A percentile compares a stretch with the other conserved stretches of the same genome.
phyloP scores from a whole-genome alignment of 805 yeast genomes.

The Sporopachydermia lactativora region DNA sequence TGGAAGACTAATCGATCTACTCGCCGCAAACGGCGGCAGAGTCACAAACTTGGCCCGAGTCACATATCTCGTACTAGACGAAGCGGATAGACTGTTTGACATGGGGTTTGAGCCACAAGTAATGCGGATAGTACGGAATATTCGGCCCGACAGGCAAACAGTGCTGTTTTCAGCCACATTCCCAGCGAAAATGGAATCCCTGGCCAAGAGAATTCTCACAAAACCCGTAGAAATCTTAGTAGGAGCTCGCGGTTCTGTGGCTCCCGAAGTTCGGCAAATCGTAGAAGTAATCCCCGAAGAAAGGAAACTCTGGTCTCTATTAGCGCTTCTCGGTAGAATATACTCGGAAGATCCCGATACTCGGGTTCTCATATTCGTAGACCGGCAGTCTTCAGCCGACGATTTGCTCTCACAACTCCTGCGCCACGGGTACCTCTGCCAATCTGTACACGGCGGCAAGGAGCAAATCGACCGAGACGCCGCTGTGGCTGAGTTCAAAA shows the following conservation, averaged over 20 bases:
- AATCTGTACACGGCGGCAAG: constrained; percentile 84
- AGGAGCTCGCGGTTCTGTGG: constrained; percentile 71
- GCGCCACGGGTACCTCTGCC: constrained; percentile 39
- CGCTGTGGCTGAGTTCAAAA: constrained; percentile 57
- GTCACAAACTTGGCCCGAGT: constrained; percentile 53
- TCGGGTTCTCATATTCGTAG: constrained; percentile 64
- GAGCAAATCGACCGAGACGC: constrained; percentile 71
- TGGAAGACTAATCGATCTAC: constrained; percentile 80
- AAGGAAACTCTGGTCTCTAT: constrained; percentile 40
- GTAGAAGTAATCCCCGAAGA: constrained; percentile 45
- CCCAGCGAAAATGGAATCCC: constrained; percentile 60
- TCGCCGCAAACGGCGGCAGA: constrained; percentile 73
- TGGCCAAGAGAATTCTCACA: constrained; percentile 51
- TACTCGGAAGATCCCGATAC: constrained; percentile 18
- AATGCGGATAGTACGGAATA: constrained; percentile 55
- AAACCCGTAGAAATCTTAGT: constrained; percentile 66
- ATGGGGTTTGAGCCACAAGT: constrained; percentile 97
- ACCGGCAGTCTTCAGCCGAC: constrained; percentile 83
- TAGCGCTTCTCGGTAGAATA: constrained; percentile 40
- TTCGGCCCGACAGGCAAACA: constrained; percentile 79
- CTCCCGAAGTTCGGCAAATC: constrained; percentile 62
- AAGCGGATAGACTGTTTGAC: constrained; percentile 94
- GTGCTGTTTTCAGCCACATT: constrained; percentile 92
- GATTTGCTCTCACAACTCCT: constrained; percentile 39
- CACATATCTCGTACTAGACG: constrained; percentile 82